phyloP scores from a whole-genome alignment of 106 monocot species.

The Dioscorea zingiberensis region DNA sequence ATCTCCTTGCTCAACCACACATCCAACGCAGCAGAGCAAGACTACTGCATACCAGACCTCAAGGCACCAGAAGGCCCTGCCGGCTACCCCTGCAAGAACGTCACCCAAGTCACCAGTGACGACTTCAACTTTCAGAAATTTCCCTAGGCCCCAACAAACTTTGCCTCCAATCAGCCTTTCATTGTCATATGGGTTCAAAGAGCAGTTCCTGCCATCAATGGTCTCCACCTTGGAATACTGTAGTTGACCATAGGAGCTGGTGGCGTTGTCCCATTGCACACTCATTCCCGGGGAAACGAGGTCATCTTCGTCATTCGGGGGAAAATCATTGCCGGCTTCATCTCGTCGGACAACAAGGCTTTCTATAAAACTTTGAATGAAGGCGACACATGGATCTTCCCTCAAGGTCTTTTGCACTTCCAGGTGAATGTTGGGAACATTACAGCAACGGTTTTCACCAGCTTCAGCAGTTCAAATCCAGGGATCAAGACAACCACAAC shows the following conservation, averaged over 20 bases:
- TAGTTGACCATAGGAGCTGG: background rate
- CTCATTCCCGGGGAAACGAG: slow-evolving; percentile 6
- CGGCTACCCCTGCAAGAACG: slow-evolving; percentile 13
- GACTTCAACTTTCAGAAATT: slow-evolving; percentile 18
- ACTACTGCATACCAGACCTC: slow-evolving; percentile 2
- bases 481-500: too few species aligned
- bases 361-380: too few species aligned
- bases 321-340: slow-evolving; percentile 1
- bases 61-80: background rate
- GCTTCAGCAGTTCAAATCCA: too few species aligned
- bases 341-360: too few species aligned
- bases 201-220: slow-evolving; percentile 8
- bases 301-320: slow-evolving; percentile 1
- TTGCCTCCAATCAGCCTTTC: background rate
- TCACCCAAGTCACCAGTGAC: slow-evolving; percentile 1
- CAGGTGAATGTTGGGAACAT: too few species aligned
- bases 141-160: background rate
- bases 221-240: background rate
- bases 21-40: too few species aligned
- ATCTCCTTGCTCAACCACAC: too few species aligned
- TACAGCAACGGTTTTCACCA: too few species aligned
- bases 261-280: slow-evolving; percentile 17
- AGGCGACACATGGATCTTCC: too few species aligned
- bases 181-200: background rate
- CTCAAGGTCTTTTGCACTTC: too few species aligned